Base-by-base conservation (phyloP, 225 moss, liverwort and hornwort species). In the Asterella californica region DNA sequence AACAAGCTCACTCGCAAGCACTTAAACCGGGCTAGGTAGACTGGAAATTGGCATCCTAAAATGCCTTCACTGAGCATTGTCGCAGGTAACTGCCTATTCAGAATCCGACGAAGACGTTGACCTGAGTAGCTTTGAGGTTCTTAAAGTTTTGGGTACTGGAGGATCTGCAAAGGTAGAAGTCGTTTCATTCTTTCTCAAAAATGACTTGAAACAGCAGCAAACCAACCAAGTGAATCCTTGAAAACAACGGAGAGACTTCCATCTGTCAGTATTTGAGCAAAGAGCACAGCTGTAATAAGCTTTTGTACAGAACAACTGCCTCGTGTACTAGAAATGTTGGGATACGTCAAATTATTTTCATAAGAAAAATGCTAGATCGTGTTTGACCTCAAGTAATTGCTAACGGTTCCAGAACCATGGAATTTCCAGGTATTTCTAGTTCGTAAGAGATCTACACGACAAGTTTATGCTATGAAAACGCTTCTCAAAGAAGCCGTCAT, bases 21-120 rank as follows among this genome's bases (percentile, higher is more conserved):
- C n/a, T n/a, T n/a, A n/a, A n/a, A n/a, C n/a, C n/a, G n/a, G n/a
- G n/a, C n/a, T n/a, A n/a, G n/a, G n/a, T n/a, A n/a, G n/a, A n/a
- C n/a, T n/a, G n/a, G n/a, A n/a, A n/a, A n/a, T n/a, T n/a, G n/a
- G n/a, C n/a, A n/a, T n/a, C n/a, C n/a, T 59, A 21, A 59, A 59
- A 59, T 0, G 59, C 12, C 19, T 19, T 65, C 32, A 10, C 59
- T 65, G 30, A 65, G 2, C 38, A 32, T 37, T n/a, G 32, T 15
- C 30, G 2, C 61, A 76, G 76, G 62, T 76, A 9, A 76, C 61
- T 6, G 25, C 37, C n/a, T 76, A 61, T 62, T 76, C 76, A 6
- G 76, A 76, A 76, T 76, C 76, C 14, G 60, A 61, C 61, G 76
- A 76, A 45, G 76, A 76, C 45, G 61, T 76, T 60, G 76, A 61